These are phyloP conservation scores for Melastoma malabathricum DNA, from an alignment of 345 rosid species.

Conservation along the genomic window DNA sequence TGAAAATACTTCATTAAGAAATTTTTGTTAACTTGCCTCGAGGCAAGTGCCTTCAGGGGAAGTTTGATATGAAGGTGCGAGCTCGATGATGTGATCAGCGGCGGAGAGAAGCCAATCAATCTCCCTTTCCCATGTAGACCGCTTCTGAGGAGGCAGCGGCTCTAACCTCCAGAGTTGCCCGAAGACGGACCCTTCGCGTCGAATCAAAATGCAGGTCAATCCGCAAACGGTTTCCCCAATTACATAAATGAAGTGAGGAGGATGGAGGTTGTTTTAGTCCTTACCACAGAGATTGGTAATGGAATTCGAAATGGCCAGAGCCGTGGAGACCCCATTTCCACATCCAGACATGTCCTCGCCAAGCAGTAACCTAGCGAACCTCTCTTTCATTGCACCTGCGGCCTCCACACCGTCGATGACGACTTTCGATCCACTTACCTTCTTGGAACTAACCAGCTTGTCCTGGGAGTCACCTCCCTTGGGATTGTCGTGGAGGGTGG, in stretches of 20 bases:
- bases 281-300: conserved; percentile 31
- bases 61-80: conserved; percentile 10
- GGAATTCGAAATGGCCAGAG: conserved; percentile 30
- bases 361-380: conserved; percentile 29
- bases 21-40: conserved; percentile 5
- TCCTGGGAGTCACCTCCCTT: too few relatives aligned
- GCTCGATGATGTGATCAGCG: conserved; percentile 10
- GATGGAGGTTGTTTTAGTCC: neutral
- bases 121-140: conserved; percentile 34
- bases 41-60: conserved; percentile 11
- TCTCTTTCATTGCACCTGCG: conserved; percentile 36
- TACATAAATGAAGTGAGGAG: too few relatives aligned
- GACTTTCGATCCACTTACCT: too few relatives aligned
- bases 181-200: conserved; percentile 19
- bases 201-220: too few relatives aligned
- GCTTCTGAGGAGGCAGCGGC: conserved; percentile 25
- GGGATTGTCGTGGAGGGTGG: too few relatives aligned
- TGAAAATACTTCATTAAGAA: too few relatives aligned
- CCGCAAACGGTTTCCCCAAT: too few relatives aligned
- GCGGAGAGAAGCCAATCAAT: conserved; percentile 13
- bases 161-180: conserved; percentile 38
- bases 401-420: conserved; percentile 10
- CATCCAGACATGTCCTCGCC: conserved; percentile 39
- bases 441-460: too few relatives aligned
- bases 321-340: conserved; percentile 33